Conservation (phyloP, 345 rosid genomes). For the Citrus hindsii region DNA sequence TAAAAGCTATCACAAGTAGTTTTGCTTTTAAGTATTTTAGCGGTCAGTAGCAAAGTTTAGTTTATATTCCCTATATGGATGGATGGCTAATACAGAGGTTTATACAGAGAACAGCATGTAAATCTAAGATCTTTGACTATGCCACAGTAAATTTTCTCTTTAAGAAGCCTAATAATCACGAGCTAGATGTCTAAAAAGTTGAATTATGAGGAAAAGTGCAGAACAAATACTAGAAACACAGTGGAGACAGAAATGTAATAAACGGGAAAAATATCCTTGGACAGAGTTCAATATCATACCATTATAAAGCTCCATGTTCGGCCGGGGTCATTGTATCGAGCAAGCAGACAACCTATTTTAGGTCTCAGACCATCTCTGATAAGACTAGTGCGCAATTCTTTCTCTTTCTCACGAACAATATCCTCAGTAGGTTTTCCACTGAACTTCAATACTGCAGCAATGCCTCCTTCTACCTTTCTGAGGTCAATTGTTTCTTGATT, state of each 20-base stretch:
- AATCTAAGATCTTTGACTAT: not conserved
- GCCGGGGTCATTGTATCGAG: slow-evolving; percentile 93
- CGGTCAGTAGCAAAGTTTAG: not conserved
- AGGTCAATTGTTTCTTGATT: slow-evolving; percentile 52
- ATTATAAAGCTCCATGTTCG: slow-evolving; percentile 64
- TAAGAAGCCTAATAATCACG: not conserved
- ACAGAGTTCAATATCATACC: slow-evolving; percentile 37
- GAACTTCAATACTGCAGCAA: slow-evolving; percentile 70
- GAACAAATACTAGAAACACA: not conserved
- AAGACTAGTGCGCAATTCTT: slow-evolving; percentile 47
- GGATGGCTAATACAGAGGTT: not conserved
- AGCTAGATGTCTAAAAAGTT: not conserved
- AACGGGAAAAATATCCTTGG: not conserved
- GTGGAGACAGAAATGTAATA: not conserved
- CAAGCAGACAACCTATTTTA: slow-evolving; percentile 64
- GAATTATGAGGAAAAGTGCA: not conserved
- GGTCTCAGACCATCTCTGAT: slow-evolving; percentile 64
- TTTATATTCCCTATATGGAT: not conserved
- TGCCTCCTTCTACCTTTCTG: slow-evolving; percentile 70
- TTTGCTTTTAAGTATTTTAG: not conserved
- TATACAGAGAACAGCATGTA: not conserved
- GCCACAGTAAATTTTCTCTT: not conserved
- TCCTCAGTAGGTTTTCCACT: slow-evolving; percentile 85
- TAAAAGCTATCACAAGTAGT: not conserved
- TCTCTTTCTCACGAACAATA: slow-evolving; percentile 52